Evolutionary conservation across 1,139 yeast species (phyloP), one percentile per base, ranked within the genome.

Genomic region (Kurtzmaniella natalensis): DNA sequence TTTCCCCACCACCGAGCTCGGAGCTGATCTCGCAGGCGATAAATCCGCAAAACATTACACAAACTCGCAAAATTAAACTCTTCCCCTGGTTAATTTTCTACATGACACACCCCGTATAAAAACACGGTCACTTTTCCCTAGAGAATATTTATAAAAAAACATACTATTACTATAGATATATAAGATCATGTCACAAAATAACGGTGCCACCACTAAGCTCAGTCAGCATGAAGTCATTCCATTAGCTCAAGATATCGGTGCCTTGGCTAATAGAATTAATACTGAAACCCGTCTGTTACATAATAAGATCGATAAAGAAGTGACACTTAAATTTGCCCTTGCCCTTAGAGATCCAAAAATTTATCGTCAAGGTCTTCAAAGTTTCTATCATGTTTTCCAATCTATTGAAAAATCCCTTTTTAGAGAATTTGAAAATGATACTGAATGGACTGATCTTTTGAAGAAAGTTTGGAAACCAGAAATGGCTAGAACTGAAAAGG

Each of bases 241-340:
- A 1, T 69, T 78, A 15, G 81, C 81, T 39, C 72, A 74, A 22
- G 95, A 85, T 51, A 61, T 80, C 16, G 94, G 92, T 25, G 94
- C 95, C 5, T 66, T 85, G 36, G 94, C 80, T 36, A 85, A 85
- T 69, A 66, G 95, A 51, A 85, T 85, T 50, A 85, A 85, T 55
- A 51, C 55, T 30, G 81, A 76, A 50, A 85, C 94, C 2, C 70
- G 79, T 44, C 57, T 66, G 20, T 68, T 71, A 31, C 95, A 85
- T 61, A 78, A 81, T 53, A 73, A 72, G 45, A 78, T 84, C 39
- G 78, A 85, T 55, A 80, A 81, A 45, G 62, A 77, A 53, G 78
- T 85, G 59, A 75, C 83, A 8, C 60, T 83, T 36, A 79, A 81
- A 55, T 69, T 85, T 46, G 86, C 88, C 7, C 61, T 84, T 34